Percentiles rank a stretch among this genome's conserved stretches.
phyloP scores from a whole-genome alignment of 371 early-diverging fungal genomes.

The Rhizomucor miehei region DNA sequence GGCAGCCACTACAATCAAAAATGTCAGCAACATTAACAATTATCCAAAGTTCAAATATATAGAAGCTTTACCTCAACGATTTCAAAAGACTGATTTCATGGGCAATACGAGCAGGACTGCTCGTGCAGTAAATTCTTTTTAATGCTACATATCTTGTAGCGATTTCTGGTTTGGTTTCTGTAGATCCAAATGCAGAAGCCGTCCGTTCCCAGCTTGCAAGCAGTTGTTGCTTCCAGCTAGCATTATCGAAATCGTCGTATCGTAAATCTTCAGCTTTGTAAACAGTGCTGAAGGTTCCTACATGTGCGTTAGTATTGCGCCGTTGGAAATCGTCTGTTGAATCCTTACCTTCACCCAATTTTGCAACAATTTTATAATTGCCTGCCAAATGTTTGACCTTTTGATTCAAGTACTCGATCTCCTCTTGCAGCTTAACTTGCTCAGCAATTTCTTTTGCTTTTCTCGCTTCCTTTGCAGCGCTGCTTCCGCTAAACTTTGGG shows the following conservation, averaged over 20 bases:
- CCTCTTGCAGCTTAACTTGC: too few species aligned
- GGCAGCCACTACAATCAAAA: conserved; percentile 20
- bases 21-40: conserved; percentile 2
- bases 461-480: conserved; percentile 4
- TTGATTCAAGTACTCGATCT: conserved; percentile 37
- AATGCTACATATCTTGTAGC: conserved; percentile 68
- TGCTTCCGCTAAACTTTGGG: conserved; percentile 1
- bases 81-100: conserved; percentile 86
- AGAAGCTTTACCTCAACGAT: conserved; percentile 55
- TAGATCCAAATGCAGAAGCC: conserved; percentile 4
- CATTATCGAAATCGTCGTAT: conserved; percentile 68
- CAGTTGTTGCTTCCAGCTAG: conserved; percentile 46
- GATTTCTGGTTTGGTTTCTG: conserved; percentile 9
- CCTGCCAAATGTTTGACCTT: conserved; percentile 53
- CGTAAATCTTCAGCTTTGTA: conserved; percentile 89
- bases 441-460: background rate
- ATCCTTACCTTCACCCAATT: conserved; percentile 71
- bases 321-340: background rate
- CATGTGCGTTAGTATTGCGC: background rate
- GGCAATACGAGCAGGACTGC: conserved; percentile 81
- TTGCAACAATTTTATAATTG: conserved; percentile 65
- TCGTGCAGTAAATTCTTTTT: conserved; percentile 90
- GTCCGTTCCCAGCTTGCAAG: background rate
- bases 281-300: conserved; percentile 94
- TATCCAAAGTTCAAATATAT: background rate